Base-by-base conservation (phyloP, 805 yeast genomes). In the Zygosaccharomyces lentus region DNA sequence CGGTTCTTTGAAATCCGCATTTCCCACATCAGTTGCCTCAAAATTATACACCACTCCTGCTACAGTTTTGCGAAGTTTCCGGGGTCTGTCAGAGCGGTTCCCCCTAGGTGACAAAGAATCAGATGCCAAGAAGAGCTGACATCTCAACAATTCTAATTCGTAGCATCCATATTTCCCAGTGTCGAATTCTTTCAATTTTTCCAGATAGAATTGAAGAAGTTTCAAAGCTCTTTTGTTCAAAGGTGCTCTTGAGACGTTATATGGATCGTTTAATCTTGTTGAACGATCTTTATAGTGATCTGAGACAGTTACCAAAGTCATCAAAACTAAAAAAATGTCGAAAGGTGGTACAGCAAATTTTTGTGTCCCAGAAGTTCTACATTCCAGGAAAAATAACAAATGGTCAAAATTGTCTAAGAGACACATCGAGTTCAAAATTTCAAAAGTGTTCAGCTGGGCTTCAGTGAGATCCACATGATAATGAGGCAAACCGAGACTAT, bases 221-320 rank as follows among this genome's bases (percentile, higher is more conserved):
- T 62, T 65, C 4, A 65, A 32, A 0, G 73, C 66, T 30, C 77
- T 62, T 10, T 59, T 50, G 34, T 62, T 51, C 8, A 73, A 32
- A 0, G 67, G 58, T 4, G 58, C 53, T 32, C 64, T 59, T 0
- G 67, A 57, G 24, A 48, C 29, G 43, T 51, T 51, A 32, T 58
- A 51, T 24, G 62, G 51, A 55, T 67, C 69, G 27, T 52, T 60
- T 8, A 46, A 34, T 13, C 64, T 48, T 3, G 57, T 16, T 4
- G 59, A 48, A 1, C 56, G 55, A n/a, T 50, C 59, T 24, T 59
- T 58, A 34, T 59, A 59, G 32, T 61, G 57, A 1, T 57, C 56
- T 0, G 71, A 63, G 1, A 68, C 48, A 0, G 74, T 67, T 0
- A 65, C 64, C 21, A 72, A 47, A 1, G 76, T 68, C 36, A 73